Evolutionary conservation across 352 stramenopile species (phyloP), one percentile per base, ranked within the genome.

Genomic region (Peronospora destructor): DNA sequence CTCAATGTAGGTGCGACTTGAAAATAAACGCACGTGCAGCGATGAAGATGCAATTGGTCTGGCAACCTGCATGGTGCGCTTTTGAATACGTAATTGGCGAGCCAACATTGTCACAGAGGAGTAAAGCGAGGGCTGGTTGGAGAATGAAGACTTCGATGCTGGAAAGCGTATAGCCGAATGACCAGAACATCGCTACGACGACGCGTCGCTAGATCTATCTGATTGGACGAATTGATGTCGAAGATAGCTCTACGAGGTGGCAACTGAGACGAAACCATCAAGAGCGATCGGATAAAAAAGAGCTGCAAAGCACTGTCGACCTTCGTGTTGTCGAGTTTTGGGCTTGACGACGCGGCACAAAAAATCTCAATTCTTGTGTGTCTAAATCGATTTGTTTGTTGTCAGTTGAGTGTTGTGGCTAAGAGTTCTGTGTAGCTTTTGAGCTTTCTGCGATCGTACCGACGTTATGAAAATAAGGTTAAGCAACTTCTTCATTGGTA

Each of bases 81-180:
- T 61, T 23, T 64, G 49, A 11, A 53, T 17, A 25, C 53, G 56
- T 6, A 73, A 35, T 25, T 70, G 58, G 30, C 60, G 56, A 25
- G 64, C 53, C 49, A 73, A 36, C 64, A 73, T 73, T 13, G 26
- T 55, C 11, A 26, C 23, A 6, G 4, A 26, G 4, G 4, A 32
- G 6, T 32, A 12, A 2, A 32, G 12, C 0, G 28, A 32, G 7
- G 10, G 11, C 10, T 10, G 36, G 51, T 53, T 13, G 58, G 41
- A 13, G 9, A 32, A 30, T 32, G 16, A n/a, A 48, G 41, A 37
- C 38, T 58, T 59, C 32, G 43, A 30, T 55, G 56, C 56, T 64
- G 54, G 49, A 37, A 11, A 46, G 43, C 37, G 26, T 41, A 59
- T 62, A 50, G 32, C 42, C 58, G 47, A 66, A 63, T 62, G 47